Percentiles rank a stretch among this genome's conserved stretches.
These are phyloP conservation scores for Geotrichum siamense DNA, from an alignment of 1,139 yeast species.

Conservation along the genomic window DNA sequence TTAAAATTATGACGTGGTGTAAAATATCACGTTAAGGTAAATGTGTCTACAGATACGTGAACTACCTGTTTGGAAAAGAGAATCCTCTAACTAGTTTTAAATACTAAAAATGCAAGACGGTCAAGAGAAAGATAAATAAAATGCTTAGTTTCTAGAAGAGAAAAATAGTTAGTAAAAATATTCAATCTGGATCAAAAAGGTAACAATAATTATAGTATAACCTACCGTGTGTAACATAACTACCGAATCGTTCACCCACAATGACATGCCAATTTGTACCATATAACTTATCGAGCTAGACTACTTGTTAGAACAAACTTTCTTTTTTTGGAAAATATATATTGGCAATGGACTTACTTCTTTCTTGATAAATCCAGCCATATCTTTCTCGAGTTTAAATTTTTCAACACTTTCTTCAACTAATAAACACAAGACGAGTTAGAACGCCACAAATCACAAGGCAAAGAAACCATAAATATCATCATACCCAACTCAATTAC, in stretches of 20 bases:
- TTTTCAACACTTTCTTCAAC: slow-evolving; percentile 53
- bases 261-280: slow-evolving; percentile 95
- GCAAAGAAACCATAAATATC: too few species aligned
- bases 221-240: slow-evolving; percentile 79
- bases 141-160: slow-evolving; percentile 45
- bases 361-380: slow-evolving; percentile 76
- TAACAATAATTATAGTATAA: too few species aligned
- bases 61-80: too few species aligned
- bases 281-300: slow-evolving; percentile 45
- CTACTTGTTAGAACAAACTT: too few species aligned
- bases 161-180: neutral
- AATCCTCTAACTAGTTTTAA: slow-evolving; percentile 53
- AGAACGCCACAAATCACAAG: too few species aligned
- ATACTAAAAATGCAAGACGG: slow-evolving; percentile 69
- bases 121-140: slow-evolving; percentile 83
- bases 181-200: too few species aligned
- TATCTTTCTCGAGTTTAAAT: slow-evolving; percentile 53
- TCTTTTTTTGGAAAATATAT: neutral
- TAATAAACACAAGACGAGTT: slow-evolving; percentile 25
- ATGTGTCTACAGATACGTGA: too few species aligned
- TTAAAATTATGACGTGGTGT: too few species aligned
- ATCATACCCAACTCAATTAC: slow-evolving; percentile 31
- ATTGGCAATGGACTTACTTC: slow-evolving; percentile 50
- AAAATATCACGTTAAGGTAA: too few species aligned
- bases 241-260: slow-evolving; percentile 89